Percentiles rank a stretch among this genome's conserved stretches.
Evolutionary conservation across 371 early-diverging fungal species (phyloP).

Genomic region (Apophysomyces variabilis): DNA sequence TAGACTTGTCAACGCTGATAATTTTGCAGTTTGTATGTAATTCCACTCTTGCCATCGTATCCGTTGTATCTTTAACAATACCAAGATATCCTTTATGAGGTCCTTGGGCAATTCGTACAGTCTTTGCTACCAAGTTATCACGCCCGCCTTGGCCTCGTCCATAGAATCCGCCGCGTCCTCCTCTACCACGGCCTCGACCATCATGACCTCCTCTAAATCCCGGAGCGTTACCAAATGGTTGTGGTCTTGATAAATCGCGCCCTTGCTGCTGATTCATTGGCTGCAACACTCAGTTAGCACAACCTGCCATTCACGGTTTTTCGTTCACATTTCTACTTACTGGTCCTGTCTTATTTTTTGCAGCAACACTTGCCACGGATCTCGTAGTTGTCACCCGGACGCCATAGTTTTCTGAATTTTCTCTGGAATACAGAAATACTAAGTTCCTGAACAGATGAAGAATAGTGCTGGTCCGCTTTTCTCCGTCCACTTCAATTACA

Average conservation of each 20-base stretch:
- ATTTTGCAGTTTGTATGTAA: slow-evolving; percentile 89
- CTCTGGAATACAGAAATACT: slow-evolving; percentile 72
- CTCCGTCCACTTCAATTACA: slow-evolving; percentile 73
- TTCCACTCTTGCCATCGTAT: slow-evolving; percentile 86
- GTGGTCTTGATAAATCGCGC: slow-evolving; percentile 16
- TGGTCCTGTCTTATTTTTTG: slow-evolving; percentile 27
- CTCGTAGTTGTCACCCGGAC: slow-evolving; percentile 72
- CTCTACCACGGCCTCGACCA: slow-evolving; percentile 54
- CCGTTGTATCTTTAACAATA: slow-evolving; percentile 91
- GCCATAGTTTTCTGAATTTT: slow-evolving; percentile 65
- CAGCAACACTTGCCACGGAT: slow-evolving; percentile 48
- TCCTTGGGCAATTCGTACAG: slow-evolving; percentile 89
- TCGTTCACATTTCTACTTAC: neutral
- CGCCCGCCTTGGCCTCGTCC: slow-evolving; percentile 77
- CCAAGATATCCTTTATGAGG: slow-evolving; percentile 98
- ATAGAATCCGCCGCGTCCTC: slow-evolving; percentile 65
- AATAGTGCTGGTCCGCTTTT: slow-evolving; percentile 65
- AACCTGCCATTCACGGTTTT: neutral
- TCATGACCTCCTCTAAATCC: slow-evolving; percentile 34
- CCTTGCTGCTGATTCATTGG: slow-evolving; percentile 2
- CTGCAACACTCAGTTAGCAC: slow-evolving; percentile 1
- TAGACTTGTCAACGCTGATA: slow-evolving; percentile 78
- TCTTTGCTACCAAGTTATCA: slow-evolving; percentile 87
- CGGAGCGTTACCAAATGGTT: slow-evolving; percentile 25
- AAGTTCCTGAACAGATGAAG: slow-evolving; percentile 72